A percentile compares a stretch with the other conserved stretches of the same genome.
These are phyloP conservation scores for Epichloe amarillans DNA, from an alignment of 2,329 filamentous ascomycete species.

Conservation along the genomic window DNA sequence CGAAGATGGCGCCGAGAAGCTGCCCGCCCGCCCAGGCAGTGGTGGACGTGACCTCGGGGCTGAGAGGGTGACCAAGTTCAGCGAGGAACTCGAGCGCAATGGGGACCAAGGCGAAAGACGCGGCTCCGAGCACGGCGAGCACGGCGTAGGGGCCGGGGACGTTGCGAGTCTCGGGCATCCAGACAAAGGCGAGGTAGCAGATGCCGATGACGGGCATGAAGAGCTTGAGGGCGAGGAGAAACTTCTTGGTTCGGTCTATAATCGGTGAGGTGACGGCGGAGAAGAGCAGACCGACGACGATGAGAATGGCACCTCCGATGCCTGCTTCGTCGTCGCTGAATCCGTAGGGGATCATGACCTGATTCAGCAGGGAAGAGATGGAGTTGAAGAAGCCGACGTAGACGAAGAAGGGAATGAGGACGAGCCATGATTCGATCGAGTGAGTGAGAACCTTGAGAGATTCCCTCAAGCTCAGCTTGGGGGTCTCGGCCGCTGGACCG, in stretches of 20 bases:
- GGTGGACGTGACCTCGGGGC: conserved; percentile 72
- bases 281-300: conserved; percentile 70
- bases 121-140: conserved; percentile 62
- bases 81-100: conserved; percentile 77
- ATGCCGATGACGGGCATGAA: conserved; percentile 61
- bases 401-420: conserved; percentile 67
- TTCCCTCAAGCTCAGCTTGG: conserved; percentile 37
- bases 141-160: conserved; percentile 64
- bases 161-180: conserved; percentile 49
- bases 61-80: conserved; percentile 76
- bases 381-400: conserved; percentile 94
- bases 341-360: conserved; percentile 76
- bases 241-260: conserved; percentile 73
- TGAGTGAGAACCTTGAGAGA: conserved; percentile 38
- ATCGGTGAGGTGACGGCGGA: conserved; percentile 69
- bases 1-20: conserved; percentile 71
- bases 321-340: conserved; percentile 76
- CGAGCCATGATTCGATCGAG: conserved; percentile 64
- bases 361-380: conserved; percentile 75
- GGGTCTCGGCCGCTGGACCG: conserved; percentile 50
- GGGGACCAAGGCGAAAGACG: conserved; percentile 69
- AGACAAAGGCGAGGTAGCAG: conserved; percentile 68
- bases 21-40: conserved; percentile 81
- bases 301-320: conserved; percentile 78
- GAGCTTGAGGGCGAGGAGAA: conserved; percentile 58